Evolutionary conservation across 2,329 filamentous ascomycete species (phyloP).

Genomic region (Pleoardoris graminearum): DNA sequence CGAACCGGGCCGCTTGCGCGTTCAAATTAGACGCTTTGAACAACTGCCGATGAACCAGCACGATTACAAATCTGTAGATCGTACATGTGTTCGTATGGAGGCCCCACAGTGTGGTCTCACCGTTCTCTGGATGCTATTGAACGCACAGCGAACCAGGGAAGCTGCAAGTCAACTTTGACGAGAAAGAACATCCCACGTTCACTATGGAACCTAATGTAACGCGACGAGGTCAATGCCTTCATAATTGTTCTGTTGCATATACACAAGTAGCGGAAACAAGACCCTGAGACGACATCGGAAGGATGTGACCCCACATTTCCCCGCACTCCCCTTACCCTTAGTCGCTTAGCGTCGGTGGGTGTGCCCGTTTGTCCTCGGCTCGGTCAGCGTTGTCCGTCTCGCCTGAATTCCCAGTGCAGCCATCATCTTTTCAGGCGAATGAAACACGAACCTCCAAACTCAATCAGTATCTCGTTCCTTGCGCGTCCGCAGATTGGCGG

Average conservation of each 20-base stretch:
- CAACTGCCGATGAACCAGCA: neutral
- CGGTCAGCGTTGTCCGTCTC: too few relatives aligned
- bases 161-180: neutral
- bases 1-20: too few relatives aligned
- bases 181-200: neutral
- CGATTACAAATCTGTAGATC: neutral
- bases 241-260: neutral
- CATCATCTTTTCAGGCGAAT: too few relatives aligned
- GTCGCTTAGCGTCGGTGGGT: neutral
- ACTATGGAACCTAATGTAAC: too few relatives aligned
- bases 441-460: too few relatives aligned
- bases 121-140: neutral
- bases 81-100: neutral
- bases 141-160: neutral
- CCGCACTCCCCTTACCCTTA: constrained; percentile 1
- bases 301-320: constrained; percentile 12
- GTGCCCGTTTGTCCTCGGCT: too few relatives aligned
- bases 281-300: neutral
- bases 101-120: neutral
- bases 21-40: neutral
- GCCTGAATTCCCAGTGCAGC: too few relatives aligned
- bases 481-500: too few relatives aligned
- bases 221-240: too few relatives aligned
- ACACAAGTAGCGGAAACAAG: neutral
- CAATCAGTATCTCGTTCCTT: too few relatives aligned